Base-by-base conservation (phyloP, 768 basidiomycete genomes). In the Collybia sordida region DNA sequence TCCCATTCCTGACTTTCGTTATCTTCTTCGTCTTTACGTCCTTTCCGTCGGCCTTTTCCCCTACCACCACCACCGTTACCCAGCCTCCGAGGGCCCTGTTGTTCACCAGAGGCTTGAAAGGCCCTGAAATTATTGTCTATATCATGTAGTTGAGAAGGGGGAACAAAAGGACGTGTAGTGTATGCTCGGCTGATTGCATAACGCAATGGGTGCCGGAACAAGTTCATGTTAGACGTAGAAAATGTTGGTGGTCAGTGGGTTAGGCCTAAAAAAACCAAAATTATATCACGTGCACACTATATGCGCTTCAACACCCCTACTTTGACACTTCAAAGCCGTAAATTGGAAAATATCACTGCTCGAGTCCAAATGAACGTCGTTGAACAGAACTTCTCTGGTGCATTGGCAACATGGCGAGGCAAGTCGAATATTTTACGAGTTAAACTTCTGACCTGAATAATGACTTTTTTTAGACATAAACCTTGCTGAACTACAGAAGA, bases 361-460 rank as follows among this genome's bases (percentile, higher is more conserved):
- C 14, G 31, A 31, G 9, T 27, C 46, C 25, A 19, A 45, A 68
- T 65, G 64, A 64, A 61, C 56, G 58, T 67, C 49, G 55, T 65
- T 22, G 89, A 89, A 61, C 81, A 86, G 55, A 95, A 96, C 70
- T 98, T 98, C 71, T 90, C 92, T n/a, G 86, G 85, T 42, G 95
- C 95, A 21, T 71, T 98, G 43, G 72, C 87, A 46, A 92, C 93
- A 71, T 98, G 95, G 95, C 90, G 86, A 76, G 87, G 94, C 91
- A 58, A 22, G 78, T 60, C 41, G 15, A 17, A 11, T 22, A 15
- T 36, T 50, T 42, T 6, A 12, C 17, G 11, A 18, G 18, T 25
- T 18, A 3, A 38, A 12, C n/a, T 12, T 15, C 21, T 19, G 22
- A 25, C 19, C 36, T 2, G 21, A 6, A 38, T 38, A 45, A 8